phyloP scores from a whole-genome alignment of 306 rosid genomes.

The Canavalia ensiformis region DNA sequence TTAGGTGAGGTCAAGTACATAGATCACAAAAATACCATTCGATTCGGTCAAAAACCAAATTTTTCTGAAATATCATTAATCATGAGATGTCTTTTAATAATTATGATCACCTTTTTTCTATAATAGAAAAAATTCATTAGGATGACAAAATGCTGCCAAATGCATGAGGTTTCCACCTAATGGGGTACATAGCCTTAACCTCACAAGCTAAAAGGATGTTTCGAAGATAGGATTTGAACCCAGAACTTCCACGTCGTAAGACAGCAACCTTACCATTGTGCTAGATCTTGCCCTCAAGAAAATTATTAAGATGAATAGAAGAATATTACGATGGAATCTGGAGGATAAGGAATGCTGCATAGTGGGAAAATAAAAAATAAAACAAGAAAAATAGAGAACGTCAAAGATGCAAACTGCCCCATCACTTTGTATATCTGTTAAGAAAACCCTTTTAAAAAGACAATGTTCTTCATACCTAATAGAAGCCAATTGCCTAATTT shows the following conservation, averaged over 20 bases:
- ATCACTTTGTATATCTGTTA: not conserved
- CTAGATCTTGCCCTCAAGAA: not conserved
- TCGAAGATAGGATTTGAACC: not conserved
- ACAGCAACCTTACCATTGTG: not conserved
- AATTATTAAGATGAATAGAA: not conserved
- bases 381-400: not conserved
- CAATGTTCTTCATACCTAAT: not conserved
- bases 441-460: not conserved
- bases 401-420: not conserved
- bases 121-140: not conserved
- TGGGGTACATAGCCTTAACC: not conserved
- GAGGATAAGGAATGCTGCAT: constrained; percentile 9
- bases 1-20: no score
- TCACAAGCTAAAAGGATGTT: no score
- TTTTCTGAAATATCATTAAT: no score
- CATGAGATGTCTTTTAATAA: no score
- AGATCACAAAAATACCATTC: no score
- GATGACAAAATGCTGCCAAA: not conserved
- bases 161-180: not conserved
- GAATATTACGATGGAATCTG: no score
- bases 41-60: no score
- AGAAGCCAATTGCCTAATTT: not conserved
- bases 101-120: not conserved
- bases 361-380: not conserved
- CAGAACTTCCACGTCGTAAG: not conserved